Conservation (phyloP, 176 grass and related monocot genomes). For the Hsuehochloa calcarea region DNA sequence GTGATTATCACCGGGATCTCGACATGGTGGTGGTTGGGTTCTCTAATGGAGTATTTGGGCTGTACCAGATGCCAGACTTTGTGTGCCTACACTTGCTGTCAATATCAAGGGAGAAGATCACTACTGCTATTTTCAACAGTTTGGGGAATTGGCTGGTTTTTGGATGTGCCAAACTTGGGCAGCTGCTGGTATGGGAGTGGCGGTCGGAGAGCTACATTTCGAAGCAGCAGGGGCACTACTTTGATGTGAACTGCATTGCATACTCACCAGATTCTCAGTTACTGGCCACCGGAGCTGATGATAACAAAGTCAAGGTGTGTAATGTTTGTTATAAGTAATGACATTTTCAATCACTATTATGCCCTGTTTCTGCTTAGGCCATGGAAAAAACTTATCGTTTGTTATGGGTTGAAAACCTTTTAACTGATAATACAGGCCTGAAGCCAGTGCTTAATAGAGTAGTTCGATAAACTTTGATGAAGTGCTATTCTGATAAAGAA, state of each 20-base stretch:
- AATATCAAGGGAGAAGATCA: conserved; percentile 90
- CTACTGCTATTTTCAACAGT: conserved; percentile 84
- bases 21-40: conserved; percentile 93
- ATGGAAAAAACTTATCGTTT: background rate
- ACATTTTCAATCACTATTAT: background rate
- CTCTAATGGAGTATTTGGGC: conserved; percentile 83
- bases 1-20: conserved; percentile 83
- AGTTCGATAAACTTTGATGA: background rate
- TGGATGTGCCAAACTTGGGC: conserved; percentile 92
- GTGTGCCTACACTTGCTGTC: conserved; percentile 86
- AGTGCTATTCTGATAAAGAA: background rate
- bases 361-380: background rate
- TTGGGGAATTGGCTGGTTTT: conserved; percentile 86
- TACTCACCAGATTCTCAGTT: conserved; percentile 96
- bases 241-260: conserved; percentile 91
- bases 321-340: background rate
- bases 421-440: background rate
- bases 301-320: conserved; percentile 96
- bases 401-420: background rate
- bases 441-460: background rate
- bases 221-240: conserved; percentile 98
- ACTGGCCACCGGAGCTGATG: conserved; percentile 90
- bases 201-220: conserved; percentile 86
- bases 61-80: conserved; percentile 98
- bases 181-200: conserved; percentile 97